A percentile compares a stretch with the other conserved stretches of the same genome.
Conservation (phyloP, 805 yeast genomes). For the Candida sithepensis region DNA sequence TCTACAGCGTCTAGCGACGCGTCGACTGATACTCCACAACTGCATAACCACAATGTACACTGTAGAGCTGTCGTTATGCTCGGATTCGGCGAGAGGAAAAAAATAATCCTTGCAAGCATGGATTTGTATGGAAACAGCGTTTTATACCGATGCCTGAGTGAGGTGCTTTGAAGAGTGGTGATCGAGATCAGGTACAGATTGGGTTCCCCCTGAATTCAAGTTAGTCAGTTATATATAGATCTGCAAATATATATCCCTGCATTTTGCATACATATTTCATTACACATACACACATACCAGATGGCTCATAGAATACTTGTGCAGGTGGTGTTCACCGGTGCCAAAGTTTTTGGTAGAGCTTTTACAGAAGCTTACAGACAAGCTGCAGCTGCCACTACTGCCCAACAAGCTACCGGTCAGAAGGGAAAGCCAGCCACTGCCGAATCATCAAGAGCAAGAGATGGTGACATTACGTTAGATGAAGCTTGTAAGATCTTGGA, state of each 20-base stretch:
- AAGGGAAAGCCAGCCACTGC: constrained; percentile 34
- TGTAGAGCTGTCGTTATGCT: background rate
- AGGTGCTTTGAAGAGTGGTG: too few relatives aligned
- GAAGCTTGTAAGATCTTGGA: constrained; percentile 92
- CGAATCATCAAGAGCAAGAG: constrained; percentile 46
- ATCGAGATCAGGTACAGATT: too few relatives aligned
- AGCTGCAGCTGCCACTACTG: constrained; percentile 90
- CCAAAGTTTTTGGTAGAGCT: constrained; percentile 93
- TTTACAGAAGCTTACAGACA: constrained; percentile 96
- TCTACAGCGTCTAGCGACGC: background rate
- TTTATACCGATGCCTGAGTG: too few relatives aligned
- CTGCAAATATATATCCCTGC: background rate
- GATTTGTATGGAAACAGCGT: background rate
- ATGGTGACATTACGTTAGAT: constrained; percentile 76
- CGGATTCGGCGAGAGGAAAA: background rate
- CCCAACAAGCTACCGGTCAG: constrained; percentile 40
- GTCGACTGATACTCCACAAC: background rate
- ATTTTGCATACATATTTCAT: background rate
- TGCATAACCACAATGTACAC: background rate
- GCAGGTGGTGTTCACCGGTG: constrained; percentile 90
- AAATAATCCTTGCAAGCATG: background rate
- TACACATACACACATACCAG: background rate
- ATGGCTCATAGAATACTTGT: constrained; percentile 90
- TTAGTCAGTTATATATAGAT: background rate
- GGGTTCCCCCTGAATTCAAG: too few relatives aligned